phyloP scores from a whole-genome alignment of 129 eudicot species.

The Rutidosis leptorrhynchoides region DNA sequence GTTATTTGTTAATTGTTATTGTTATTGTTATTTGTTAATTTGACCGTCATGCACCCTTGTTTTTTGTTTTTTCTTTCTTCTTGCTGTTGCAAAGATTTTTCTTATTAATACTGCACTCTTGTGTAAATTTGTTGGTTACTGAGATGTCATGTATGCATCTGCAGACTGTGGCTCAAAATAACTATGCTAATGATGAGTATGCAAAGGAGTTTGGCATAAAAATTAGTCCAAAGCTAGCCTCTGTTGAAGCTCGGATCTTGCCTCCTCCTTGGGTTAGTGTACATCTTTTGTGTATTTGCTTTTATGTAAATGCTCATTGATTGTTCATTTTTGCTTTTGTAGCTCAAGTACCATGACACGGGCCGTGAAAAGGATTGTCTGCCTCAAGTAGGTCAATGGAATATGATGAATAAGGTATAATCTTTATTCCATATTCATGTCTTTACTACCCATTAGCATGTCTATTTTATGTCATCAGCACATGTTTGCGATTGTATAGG shows the following conservation, averaged over 20 bases:
- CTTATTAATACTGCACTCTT: too few species aligned
- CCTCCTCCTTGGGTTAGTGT: slow-evolving; percentile 90
- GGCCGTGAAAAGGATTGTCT: slow-evolving; percentile 94
- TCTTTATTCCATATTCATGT: not conserved
- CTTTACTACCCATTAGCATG: not conserved
- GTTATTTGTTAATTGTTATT: too few species aligned
- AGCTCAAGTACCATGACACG: slow-evolving; percentile 88
- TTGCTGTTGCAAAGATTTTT: too few species aligned
- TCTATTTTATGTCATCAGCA: not conserved
- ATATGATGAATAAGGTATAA: slow-evolving; percentile 85
- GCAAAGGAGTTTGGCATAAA: slow-evolving; percentile 90
- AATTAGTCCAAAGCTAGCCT: slow-evolving; percentile 62
- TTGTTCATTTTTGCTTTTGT: slow-evolving; percentile 14
- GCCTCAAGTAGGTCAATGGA: slow-evolving; percentile 99
- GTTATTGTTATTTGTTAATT: too few species aligned
- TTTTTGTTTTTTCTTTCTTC: not conserved
- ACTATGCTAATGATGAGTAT: slow-evolving; percentile 67
- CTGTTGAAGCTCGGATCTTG: slow-evolving; percentile 89
- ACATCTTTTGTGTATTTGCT: not conserved
- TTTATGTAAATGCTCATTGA: slow-evolving; percentile 8
- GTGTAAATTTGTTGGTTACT: not conserved
- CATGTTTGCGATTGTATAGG: not conserved
- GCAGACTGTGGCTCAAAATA: slow-evolving; percentile 76
- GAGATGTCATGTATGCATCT: slow-evolving; percentile 3
- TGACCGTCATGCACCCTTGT: not conserved